phyloP scores from a whole-genome alignment of 805 yeast species.

The Teunomyces tritomae region DNA sequence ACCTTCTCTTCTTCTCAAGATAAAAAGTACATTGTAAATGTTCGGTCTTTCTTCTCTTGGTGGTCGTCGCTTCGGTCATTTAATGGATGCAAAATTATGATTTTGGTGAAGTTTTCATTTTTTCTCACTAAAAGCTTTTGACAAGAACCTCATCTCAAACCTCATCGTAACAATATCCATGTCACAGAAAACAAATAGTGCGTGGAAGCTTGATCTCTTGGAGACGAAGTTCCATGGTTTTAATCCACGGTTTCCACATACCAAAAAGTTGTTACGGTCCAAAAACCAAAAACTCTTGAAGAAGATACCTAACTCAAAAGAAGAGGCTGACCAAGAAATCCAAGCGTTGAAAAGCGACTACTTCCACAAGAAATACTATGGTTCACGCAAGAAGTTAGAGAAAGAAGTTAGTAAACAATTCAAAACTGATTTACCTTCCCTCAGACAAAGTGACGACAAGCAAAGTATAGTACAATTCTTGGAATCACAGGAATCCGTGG shows the following conservation, averaged over 20 bases:
- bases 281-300: conserved; percentile 43
- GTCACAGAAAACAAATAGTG: conserved; percentile 30
- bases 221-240: conserved; percentile 47
- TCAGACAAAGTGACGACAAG: conserved; percentile 9
- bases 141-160: conserved; percentile 5
- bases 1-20: conserved; percentile 49
- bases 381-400: conserved; percentile 38
- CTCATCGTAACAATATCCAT: conserved; percentile 2
- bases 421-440: conserved; percentile 15
- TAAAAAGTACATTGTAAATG: conserved; percentile 44
- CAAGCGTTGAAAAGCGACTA: conserved; percentile 41
- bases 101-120: not conserved
- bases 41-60: conserved; percentile 8
- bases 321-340: conserved; percentile 47
- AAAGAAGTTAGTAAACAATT: conserved; percentile 32
- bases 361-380: conserved; percentile 50
- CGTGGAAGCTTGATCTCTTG: conserved; percentile 56
- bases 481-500: conserved; percentile 15
- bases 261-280: conserved; percentile 46
- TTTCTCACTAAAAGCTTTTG: not conserved
- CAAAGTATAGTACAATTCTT: conserved; percentile 20
- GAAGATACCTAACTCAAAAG: conserved; percentile 37
- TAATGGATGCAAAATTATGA: conserved; percentile 1
- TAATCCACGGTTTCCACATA: conserved; percentile 48
- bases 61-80: not conserved